Evolutionary conservation across 164 flowering plant species (phyloP).

Genomic region (Vitis rupestris): DNA sequence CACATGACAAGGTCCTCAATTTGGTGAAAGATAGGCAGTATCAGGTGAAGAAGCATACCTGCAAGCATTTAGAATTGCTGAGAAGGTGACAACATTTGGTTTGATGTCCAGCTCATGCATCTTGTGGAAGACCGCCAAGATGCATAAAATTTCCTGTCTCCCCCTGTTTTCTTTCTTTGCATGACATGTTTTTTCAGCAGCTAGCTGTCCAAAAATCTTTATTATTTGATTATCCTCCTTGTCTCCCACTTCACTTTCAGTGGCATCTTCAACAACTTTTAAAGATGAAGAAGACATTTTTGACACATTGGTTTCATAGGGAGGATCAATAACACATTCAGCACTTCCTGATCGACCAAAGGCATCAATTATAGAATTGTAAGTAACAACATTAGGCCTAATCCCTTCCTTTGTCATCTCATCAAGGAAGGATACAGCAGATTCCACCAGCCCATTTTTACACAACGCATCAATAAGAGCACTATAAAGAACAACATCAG

Average conservation of each 20-base stretch:
- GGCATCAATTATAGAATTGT: constrained; percentile 94
- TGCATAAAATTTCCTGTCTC: constrained; percentile 60
- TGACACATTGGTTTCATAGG: constrained; percentile 18
- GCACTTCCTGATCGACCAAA: constrained; percentile 60
- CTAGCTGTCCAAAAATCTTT: constrained; percentile 63
- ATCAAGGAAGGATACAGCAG: constrained; percentile 74
- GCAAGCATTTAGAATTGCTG: constrained; percentile 98
- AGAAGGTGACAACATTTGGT: constrained; percentile 97
- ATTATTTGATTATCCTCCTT: constrained; percentile 46
- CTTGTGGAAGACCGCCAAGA: constrained; percentile 74
- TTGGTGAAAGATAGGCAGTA: constrained; percentile 1
- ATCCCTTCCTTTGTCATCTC: constrained; percentile 93
- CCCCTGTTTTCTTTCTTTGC: constrained; percentile 34
- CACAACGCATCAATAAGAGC: constrained; percentile 88
- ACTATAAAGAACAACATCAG: constrained; percentile 97
- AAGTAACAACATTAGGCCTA: constrained; percentile 90
- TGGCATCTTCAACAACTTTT: constrained; percentile 11
- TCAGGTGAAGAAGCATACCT: constrained; percentile 46
- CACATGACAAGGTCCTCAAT: not conserved
- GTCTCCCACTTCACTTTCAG: constrained; percentile 11
- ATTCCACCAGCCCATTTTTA: constrained; percentile 83
- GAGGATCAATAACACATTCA: constrained; percentile 23
- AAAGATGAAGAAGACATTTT: constrained; percentile 23
- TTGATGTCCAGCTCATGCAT: constrained; percentile 91
- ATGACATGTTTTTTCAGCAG: constrained; percentile 39